Base-by-base conservation (phyloP, 257 asterid species). In the Nicotiana tabacum region DNA sequence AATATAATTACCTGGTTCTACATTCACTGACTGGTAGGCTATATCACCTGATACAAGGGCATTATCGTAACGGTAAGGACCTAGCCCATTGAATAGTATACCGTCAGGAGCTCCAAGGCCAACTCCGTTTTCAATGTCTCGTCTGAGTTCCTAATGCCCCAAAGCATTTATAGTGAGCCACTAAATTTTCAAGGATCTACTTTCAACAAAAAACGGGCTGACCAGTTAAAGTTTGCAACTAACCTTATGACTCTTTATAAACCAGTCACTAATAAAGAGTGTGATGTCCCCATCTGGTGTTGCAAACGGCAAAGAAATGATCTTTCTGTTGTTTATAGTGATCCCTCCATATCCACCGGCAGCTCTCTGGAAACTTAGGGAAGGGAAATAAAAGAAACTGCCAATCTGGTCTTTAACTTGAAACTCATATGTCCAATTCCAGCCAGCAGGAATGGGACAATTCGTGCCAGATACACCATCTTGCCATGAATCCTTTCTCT, bases 371-470 rank as follows among this genome's bases (percentile, higher is more conserved):
- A 95, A 86, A 76, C 85, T 85, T 21, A 92, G 89, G 64, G 99
- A 90, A 86, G 95, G 97, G 86, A 95, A 95, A 86, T 94, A 95
- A 86, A 87, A 93, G 97, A 93, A 95, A 85, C 98, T 95, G 66
- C 99, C 99, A 81, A 95, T 93, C 90, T 95, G 99, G 81, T 95
- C 98, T 88, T 95, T 95, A 82, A 93, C 97, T 82, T 95, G 98
- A 91, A 95, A 95, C 85, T 92, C 91, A 87, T 95, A 95, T 1
- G 99, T 95, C 99, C 99, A 95, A 80, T 95, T 95, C 98, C 98
- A 93, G 70, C 99, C 96, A 35, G 94, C 89, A 24, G 98, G 99
- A 76, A 95, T 94, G 39, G 99, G 98, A 83, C 99, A 95, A 87
- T 92, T 95, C 27, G 98, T 95, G 58, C 99, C 99, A 12, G 92